Evolutionary conservation across 1,139 yeast genomes (phyloP).

Genomic region (Yamadazyma oceani): DNA sequence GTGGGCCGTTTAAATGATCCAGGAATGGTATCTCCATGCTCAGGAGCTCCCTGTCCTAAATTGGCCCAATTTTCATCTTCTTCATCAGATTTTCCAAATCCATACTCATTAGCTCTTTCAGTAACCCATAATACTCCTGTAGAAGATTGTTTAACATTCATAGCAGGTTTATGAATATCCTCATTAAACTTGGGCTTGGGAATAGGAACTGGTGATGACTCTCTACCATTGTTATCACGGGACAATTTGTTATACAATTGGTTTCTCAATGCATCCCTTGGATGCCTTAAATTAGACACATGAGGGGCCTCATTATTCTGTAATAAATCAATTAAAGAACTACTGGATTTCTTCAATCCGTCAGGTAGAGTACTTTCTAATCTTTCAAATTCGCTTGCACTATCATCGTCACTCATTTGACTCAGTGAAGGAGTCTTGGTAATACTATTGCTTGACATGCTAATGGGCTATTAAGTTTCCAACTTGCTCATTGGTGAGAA

Average conservation of each 20-base stretch:
- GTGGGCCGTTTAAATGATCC: slow-evolving; percentile 63
- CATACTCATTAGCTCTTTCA: slow-evolving; percentile 63
- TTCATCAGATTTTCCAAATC: slow-evolving; percentile 40
- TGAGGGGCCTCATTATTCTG: slow-evolving; percentile 16
- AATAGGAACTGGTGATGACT: slow-evolving; percentile 50
- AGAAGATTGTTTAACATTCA: slow-evolving; percentile 61
- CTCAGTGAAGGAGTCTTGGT: background rate
- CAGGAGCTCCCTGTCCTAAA: slow-evolving; percentile 73
- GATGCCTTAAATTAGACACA: slow-evolving; percentile 13
- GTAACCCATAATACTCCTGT: slow-evolving; percentile 74
- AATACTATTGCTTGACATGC: no score
- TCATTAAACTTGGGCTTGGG: slow-evolving; percentile 50
- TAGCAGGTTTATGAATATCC: slow-evolving; percentile 56
- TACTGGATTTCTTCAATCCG: slow-evolving; percentile 40
- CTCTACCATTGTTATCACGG: slow-evolving; percentile 36
- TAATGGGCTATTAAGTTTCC: no score
- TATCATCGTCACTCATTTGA: slow-evolving; percentile 14
- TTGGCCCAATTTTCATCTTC: slow-evolving; percentile 60
- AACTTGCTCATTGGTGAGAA: no score
- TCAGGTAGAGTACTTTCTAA: slow-evolving; percentile 49
- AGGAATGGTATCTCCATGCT: slow-evolving; percentile 61
- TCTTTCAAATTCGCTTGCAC: slow-evolving; percentile 38
- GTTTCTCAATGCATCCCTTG: slow-evolving; percentile 16
- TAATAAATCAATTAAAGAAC: slow-evolving; percentile 39
- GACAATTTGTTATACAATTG: slow-evolving; percentile 34